phyloP scores from a whole-genome alignment of 352 stramenopile genomes.

The Plasmopara muralis region DNA sequence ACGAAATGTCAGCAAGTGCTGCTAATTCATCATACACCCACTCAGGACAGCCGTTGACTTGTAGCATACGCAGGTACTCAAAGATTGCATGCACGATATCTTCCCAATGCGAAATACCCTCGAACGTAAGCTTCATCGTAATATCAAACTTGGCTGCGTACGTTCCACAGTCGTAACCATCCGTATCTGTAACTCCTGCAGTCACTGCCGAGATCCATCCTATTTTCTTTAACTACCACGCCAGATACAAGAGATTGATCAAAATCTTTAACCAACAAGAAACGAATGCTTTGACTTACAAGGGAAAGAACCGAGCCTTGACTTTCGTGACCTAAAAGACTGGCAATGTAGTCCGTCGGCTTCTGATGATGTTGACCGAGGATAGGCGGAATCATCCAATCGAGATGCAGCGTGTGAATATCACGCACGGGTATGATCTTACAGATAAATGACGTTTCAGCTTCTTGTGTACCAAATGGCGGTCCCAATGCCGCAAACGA shows the following conservation, averaged over 20 bases:
- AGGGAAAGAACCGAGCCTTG: slow-evolving; percentile 76
- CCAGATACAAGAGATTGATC: slow-evolving; percentile 5
- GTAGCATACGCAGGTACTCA: slow-evolving; percentile 61
- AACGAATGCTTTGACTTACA: slow-evolving; percentile 26
- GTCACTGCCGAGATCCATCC: slow-evolving; percentile 75
- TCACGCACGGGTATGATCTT: slow-evolving; percentile 70
- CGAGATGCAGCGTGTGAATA: slow-evolving; percentile 67
- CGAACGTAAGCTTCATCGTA: slow-evolving; percentile 62
- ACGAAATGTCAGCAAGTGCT: slow-evolving; percentile 60
- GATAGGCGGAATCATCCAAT: slow-evolving; percentile 73
- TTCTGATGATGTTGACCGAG: slow-evolving; percentile 69
- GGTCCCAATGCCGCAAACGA: slow-evolving; percentile 35
- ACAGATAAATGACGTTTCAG: slow-evolving; percentile 41
- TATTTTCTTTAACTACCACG: slow-evolving; percentile 54
- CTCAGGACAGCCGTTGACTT: slow-evolving; percentile 36
- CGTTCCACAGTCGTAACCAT: slow-evolving; percentile 64
- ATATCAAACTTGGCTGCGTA: slow-evolving; percentile 65
- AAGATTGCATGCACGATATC: slow-evolving; percentile 58
- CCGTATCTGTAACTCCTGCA: slow-evolving; percentile 60
- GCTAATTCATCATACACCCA: slow-evolving; percentile 76
- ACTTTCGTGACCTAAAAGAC: slow-evolving; percentile 75
- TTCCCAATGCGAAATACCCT: slow-evolving; percentile 55
- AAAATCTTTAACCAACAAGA: background rate
- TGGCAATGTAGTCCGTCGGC: slow-evolving; percentile 71
- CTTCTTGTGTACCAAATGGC: slow-evolving; percentile 45